Conservation (phyloP, 2,329 filamentous ascomycete species). For the Keithomyces neogunnii region DNA sequence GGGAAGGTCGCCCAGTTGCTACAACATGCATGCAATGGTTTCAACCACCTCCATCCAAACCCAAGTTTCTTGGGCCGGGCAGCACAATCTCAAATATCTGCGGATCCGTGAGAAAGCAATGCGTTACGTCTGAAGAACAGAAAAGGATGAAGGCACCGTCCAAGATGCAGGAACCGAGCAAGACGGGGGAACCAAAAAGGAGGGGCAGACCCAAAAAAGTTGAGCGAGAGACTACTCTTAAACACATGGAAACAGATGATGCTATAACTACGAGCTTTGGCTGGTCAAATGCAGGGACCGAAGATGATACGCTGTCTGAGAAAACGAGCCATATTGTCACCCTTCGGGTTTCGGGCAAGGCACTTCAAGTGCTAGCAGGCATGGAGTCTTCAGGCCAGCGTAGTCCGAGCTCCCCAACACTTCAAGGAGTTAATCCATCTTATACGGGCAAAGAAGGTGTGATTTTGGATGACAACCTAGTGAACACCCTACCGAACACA, state of each 20-base stretch:
- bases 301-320: neutral
- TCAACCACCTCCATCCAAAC: neutral
- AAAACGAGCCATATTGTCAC: neutral
- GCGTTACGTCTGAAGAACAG: neutral
- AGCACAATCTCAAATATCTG: conserved; percentile 1
- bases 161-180: too few species aligned
- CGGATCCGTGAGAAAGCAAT: neutral
- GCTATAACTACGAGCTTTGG: neutral
- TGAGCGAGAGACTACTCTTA: neutral
- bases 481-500: neutral
- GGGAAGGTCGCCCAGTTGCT: neutral
- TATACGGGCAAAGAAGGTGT: neutral
- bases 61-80: neutral
- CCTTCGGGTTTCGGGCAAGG: conserved; percentile 1
- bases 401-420: neutral
- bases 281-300: neutral
- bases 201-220: conserved; percentile 1
- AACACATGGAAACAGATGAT: neutral
- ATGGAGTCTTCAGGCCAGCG: neutral
- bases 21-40: conserved; percentile 9
- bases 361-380: neutral
- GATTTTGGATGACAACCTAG: neutral
- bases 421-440: neutral
- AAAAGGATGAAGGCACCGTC: neutral
- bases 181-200: neutral